These are phyloP conservation scores for Nigrospora sphaerica DNA, from an alignment of 2,329 filamentous ascomycete genomes.

Conservation along the genomic window DNA sequence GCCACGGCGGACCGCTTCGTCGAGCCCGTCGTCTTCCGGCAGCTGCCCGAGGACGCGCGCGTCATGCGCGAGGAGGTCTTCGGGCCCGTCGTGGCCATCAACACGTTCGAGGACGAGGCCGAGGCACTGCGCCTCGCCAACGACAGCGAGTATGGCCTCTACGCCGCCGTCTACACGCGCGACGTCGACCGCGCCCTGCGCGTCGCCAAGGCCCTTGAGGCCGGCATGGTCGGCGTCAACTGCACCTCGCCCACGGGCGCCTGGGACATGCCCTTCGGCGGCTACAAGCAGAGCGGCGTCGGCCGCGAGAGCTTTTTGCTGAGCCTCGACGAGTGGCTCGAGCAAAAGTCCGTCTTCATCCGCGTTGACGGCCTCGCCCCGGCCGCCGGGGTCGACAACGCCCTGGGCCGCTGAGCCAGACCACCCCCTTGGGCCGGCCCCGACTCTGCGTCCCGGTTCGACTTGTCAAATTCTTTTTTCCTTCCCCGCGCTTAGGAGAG, in stretches of 20 bases:
- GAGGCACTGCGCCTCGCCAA: slow-evolving; percentile 48
- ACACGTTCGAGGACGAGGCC: slow-evolving; percentile 48
- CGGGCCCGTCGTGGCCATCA: slow-evolving; percentile 54
- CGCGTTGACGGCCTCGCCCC: slow-evolving; percentile 3
- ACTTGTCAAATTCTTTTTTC: too few relatives aligned
- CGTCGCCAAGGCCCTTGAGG: slow-evolving; percentile 45
- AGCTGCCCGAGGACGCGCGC: slow-evolving; percentile 30
- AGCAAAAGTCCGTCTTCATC: slow-evolving; percentile 24
- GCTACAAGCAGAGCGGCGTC: slow-evolving; percentile 31
- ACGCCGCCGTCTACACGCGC: slow-evolving; percentile 46
- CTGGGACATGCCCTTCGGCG: slow-evolving; percentile 32
- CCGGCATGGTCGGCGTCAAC: slow-evolving; percentile 56
- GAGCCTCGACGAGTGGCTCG: slow-evolving; percentile 28
- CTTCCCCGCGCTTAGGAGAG: too few relatives aligned
- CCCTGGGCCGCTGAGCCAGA: slow-evolving; percentile 5
- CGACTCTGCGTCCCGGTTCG: too few relatives aligned
- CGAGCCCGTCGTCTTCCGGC: slow-evolving; percentile 37
- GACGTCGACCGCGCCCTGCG: slow-evolving; percentile 38
- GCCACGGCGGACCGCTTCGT: slow-evolving; percentile 29
- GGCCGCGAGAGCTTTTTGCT: slow-evolving; percentile 26
- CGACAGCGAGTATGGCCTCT: slow-evolving; percentile 49
- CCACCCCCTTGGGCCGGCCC: too few relatives aligned
- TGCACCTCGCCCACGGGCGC: slow-evolving; percentile 29
- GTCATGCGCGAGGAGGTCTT: slow-evolving; percentile 58
- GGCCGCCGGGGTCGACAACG: not conserved